Evolutionary conservation across 768 basidiomycete species (phyloP).

Genomic region (Xerocomus spinulosus): DNA sequence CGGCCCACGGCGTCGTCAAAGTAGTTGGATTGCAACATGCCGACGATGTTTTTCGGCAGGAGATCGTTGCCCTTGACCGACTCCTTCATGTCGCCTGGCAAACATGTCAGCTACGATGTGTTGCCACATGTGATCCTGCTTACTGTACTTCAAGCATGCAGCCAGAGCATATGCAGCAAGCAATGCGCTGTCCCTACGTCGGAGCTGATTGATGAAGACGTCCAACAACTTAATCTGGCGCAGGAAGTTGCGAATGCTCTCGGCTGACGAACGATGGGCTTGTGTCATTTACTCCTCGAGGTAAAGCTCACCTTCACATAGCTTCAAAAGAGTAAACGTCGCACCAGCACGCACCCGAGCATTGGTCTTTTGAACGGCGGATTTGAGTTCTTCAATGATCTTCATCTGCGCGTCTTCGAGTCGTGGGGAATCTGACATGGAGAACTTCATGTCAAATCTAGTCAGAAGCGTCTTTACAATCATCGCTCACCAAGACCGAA

Average conservation of each 20-base stretch:
- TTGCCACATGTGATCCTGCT: neutral
- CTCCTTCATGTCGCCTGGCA: conserved; percentile 14
- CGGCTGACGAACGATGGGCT: conserved; percentile 8
- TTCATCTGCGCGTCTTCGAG: conserved; percentile 1
- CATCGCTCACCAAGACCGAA: conserved; percentile 15
- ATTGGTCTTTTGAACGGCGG: neutral
- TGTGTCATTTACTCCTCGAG: neutral
- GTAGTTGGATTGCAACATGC: conserved; percentile 21
- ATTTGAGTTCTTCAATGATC: conserved; percentile 12
- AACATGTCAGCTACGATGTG: neutral
- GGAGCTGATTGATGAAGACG: conserved; percentile 14
- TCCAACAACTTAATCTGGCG: conserved; percentile 3
- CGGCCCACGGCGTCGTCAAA: conserved; percentile 23
- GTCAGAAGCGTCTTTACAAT: neutral
- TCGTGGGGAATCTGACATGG: conserved; percentile 1
- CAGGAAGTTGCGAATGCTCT: conserved; percentile 4
- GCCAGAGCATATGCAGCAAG: conserved; percentile 21
- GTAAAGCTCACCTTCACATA: conserved; percentile 16
- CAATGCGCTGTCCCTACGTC: conserved; percentile 11
- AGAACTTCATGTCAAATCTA: neutral
- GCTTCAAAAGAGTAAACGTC: conserved; percentile 19
- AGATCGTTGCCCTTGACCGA: conserved; percentile 3
- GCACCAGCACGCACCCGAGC: conserved; percentile 18
- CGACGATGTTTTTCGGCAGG: conserved; percentile 16
- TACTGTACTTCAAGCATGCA: conserved; percentile 15